phyloP scores from a whole-genome alignment of 495 filamentous ascomycete genomes.

The Sphaerosporella brunnea region DNA sequence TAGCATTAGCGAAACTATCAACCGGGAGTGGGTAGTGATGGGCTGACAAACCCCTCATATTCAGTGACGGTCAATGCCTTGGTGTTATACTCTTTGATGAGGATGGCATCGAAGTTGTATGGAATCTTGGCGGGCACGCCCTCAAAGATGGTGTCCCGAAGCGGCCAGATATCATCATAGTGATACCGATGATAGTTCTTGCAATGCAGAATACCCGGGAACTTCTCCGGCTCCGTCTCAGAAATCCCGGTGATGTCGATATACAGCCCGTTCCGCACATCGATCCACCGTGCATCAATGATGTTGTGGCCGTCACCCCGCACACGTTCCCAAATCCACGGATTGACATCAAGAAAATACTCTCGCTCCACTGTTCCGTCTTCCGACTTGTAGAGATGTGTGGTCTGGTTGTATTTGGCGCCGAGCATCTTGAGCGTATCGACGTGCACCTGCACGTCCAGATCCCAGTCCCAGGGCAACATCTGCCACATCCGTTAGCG shows the following conservation, averaged over 20 bases:
- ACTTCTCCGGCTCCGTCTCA: constrained; percentile 40
- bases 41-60: constrained; percentile 45
- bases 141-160: constrained; percentile 64
- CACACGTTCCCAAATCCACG: constrained; percentile 40
- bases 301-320: constrained; percentile 55
- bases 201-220: constrained; percentile 56
- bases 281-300: constrained; percentile 77
- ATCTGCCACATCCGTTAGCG: constrained; percentile 30
- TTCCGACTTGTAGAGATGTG: constrained; percentile 38
- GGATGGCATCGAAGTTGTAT: constrained; percentile 51
- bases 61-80: constrained; percentile 44
- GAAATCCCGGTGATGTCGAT: constrained; percentile 75
- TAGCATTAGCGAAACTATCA: not conserved
- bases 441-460: constrained; percentile 63
- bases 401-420: constrained; percentile 44
- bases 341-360: constrained; percentile 68
- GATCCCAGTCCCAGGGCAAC: constrained; percentile 75
- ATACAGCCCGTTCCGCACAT: constrained; percentile 57
- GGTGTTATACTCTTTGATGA: constrained; percentile 57
- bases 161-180: constrained; percentile 56
- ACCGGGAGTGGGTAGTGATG: no score
- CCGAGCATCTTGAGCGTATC: constrained; percentile 45
- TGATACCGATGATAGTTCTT: constrained; percentile 64
- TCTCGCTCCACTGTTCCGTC: constrained; percentile 30
- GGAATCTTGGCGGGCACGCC: constrained; percentile 57